A percentile compares a stretch with the other conserved stretches of the same genome.
phyloP scores from a whole-genome alignment of 345 rosid species.

The Acer negundo region DNA sequence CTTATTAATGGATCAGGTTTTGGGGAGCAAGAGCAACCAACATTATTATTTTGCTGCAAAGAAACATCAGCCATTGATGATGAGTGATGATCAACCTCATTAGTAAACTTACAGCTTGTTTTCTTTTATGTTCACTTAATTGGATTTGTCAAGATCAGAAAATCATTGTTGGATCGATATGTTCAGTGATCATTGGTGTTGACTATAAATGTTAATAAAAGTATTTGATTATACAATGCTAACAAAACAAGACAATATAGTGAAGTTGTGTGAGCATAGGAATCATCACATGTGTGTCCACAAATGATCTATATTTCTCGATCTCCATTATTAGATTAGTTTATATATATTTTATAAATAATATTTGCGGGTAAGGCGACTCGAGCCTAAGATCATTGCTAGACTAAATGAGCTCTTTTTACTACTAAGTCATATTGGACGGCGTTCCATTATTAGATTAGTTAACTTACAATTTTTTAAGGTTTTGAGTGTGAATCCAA shows the following conservation, averaged over 20 bases:
- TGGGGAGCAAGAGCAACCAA: not conserved
- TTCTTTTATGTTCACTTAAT: not conserved
- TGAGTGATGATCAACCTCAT: too few species aligned
- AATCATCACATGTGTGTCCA: not conserved
- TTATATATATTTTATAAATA: too few species aligned
- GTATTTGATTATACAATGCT: not conserved
- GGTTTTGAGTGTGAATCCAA: too few species aligned
- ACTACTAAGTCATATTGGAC: too few species aligned
- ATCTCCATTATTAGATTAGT: too few species aligned
- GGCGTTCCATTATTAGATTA: too few species aligned
- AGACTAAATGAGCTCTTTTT: too few species aligned
- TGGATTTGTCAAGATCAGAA: not conserved
- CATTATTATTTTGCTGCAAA: not conserved
- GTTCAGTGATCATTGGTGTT: not conserved
- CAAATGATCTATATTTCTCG: not conserved
- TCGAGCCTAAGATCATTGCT: too few species aligned
- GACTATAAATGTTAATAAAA: not conserved
- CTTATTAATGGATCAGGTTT: not conserved
- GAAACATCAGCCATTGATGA: constrained; percentile 1
- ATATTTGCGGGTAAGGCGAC: too few species aligned
- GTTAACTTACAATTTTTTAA: too few species aligned
- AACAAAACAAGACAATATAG: not conserved
- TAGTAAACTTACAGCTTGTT: not conserved
- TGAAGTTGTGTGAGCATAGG: not conserved
- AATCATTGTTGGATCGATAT: not conserved